These are phyloP conservation scores for Apiospora aurea DNA, from an alignment of 2,329 filamentous ascomycete genomes.

Conservation along the genomic window DNA sequence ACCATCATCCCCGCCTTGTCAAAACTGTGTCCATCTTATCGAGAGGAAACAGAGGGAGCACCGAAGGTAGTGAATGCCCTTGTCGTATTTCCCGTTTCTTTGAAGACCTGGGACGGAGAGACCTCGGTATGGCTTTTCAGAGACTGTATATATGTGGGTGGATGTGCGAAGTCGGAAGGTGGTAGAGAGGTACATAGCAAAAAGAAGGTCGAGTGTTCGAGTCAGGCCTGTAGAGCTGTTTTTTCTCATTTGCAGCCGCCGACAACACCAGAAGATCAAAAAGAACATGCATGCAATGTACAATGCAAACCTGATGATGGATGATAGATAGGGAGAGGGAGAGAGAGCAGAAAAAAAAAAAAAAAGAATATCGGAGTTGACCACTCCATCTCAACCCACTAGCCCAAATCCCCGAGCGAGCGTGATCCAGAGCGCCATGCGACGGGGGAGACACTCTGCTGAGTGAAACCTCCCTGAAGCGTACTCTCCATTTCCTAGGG, in stretches of 20 bases:
- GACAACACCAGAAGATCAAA: not conserved
- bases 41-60: too few species aligned
- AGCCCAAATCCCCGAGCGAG: slow-evolving; percentile 66
- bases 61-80: too few species aligned
- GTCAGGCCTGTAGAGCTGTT: not conserved
- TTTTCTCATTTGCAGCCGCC: not conserved
- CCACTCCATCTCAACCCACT: slow-evolving; percentile 61
- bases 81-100: too few species aligned
- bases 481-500: slow-evolving; percentile 74
- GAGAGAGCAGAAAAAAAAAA: too few species aligned
- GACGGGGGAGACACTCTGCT: slow-evolving; percentile 76
- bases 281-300: too few species aligned
- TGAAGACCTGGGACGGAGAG: too few species aligned
- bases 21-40: too few species aligned
- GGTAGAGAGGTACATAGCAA: not conserved
- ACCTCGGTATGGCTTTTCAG: too few species aligned
- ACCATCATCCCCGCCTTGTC: too few species aligned
- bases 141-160: too few species aligned
- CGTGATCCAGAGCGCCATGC: slow-evolving; percentile 75
- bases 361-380: slow-evolving; percentile 53
- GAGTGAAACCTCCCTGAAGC: slow-evolving; percentile 76
- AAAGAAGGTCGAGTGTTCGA: not conserved
- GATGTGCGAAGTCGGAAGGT: not conserved
- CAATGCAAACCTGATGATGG: too few species aligned
- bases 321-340: too few species aligned